A percentile compares a stretch with the other conserved stretches of the same genome.
Evolutionary conservation across 352 stramenopile genomes (phyloP).

Genomic region (Phytophthora pini): DNA sequence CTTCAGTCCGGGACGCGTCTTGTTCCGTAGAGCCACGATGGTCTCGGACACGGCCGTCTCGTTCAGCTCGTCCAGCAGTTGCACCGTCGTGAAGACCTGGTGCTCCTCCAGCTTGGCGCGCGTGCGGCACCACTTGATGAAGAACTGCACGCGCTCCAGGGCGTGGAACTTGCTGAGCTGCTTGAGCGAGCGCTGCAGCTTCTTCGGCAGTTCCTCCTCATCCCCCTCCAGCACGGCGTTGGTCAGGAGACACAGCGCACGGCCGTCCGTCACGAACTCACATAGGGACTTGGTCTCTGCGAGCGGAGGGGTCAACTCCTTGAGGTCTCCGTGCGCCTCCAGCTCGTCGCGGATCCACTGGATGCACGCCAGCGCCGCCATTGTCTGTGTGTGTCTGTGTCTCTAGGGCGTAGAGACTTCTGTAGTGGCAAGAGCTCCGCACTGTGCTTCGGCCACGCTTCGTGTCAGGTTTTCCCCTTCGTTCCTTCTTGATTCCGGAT

Average conservation of each 20-base stretch:
- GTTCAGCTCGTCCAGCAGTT: constrained; percentile 84
- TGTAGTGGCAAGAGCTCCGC: neutral
- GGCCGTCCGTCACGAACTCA: constrained; percentile 78
- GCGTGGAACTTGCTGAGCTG: constrained; percentile 82
- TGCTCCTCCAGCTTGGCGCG: constrained; percentile 68
- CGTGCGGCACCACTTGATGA: constrained; percentile 82
- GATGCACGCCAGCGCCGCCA: constrained; percentile 45
- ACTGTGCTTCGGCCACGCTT: constrained; percentile 21
- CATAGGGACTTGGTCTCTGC: constrained; percentile 53
- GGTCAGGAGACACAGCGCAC: constrained; percentile 74
- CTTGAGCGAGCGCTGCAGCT: constrained; percentile 70
- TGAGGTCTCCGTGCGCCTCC: constrained; percentile 34
- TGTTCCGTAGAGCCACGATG: constrained; percentile 63
- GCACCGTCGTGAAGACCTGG: constrained; percentile 78
- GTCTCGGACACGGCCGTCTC: constrained; percentile 64
- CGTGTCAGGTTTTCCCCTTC: constrained; percentile 8
- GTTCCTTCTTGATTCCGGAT: neutral
- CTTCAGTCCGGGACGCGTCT: constrained; percentile 53
- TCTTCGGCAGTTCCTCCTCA: constrained; percentile 62
- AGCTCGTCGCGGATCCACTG: constrained; percentile 74
- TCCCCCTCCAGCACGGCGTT: constrained; percentile 41
- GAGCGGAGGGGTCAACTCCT: constrained; percentile 40
- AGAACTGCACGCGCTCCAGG: constrained; percentile 86
- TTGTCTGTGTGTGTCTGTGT: constrained; percentile 9
- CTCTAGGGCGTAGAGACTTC: constrained; percentile 8